Base-by-base conservation (phyloP, 306 rosid genomes). In the Astragalus membranaceus region DNA sequence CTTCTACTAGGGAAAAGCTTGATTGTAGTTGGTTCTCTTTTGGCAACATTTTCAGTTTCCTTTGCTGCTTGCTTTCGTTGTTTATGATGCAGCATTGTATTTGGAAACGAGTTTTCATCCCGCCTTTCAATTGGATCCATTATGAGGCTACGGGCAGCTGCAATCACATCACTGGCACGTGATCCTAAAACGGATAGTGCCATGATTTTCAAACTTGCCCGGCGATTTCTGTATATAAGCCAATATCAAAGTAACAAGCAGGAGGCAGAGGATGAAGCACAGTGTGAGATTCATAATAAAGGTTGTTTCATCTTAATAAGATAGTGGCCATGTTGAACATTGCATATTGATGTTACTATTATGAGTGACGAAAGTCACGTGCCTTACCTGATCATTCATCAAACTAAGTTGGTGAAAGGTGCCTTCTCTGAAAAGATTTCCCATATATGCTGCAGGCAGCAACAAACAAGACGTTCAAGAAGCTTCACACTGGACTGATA, bases 91-190 rank as follows among this genome's bases (percentile, higher is more conserved):
- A 92, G 96, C 80, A 78, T 88, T 79, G 80, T 92, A 66, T 80
- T 74, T 83, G 88, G 89, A 79, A 76, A 86, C 75, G 98, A 89
- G 71, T 92, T 89, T 84, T 86, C 96, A 52, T 61, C 96, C 2
- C 88, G 90, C 78, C 93, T 92, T 75, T 92, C 98, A 54, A 83
- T 83, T 77, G 86, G 89, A 84, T 92, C 96, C 5, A 50, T 92
- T 62, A 56, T 89, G 82, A 88, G 92, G 72, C 96, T 92, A 75
- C 87, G 95, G 83, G 95, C 91, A 64, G 89, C 92, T 71, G 96
- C 98, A 70, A 85, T 89, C 61, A 79, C 83, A 73, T 84, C 86
- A 75, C 84, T 92, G 69, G 83, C 96, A 39, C 83, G 86, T 83
- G 88, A 88, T 85, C 80, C 88, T 68, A 67, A 77, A 52, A 78